Base-by-base conservation (phyloP, 176 grass and related monocot genomes). In the Pontederia crassipes region DNA sequence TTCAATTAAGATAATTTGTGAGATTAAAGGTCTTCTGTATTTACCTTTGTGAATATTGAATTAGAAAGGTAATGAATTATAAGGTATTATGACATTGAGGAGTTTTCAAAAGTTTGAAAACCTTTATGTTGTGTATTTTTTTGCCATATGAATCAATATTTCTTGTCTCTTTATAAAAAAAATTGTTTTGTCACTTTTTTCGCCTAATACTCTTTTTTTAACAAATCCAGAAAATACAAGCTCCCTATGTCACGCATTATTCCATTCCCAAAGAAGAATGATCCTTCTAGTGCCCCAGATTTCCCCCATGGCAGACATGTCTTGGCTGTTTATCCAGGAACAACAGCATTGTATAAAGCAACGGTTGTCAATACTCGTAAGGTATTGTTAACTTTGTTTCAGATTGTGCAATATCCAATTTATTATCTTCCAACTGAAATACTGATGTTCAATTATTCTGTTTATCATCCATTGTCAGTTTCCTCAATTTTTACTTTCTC, bases 311-410 rank as follows among this genome's bases (percentile, higher is more conserved):
- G 84, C 46, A 75, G 73, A 75, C 92, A 91, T 72, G 92, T 97
- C 49, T 67, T 97, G 69, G 92, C 92, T 27, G 87, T 97, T 66
- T 97, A 97, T 82, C 92, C 92, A 67, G 71, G 87, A 65, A 97
- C 92, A n/a, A 90, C 87, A 69, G 92, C 92, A 64, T 76, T 97
- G 67, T 97, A 97, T 61, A 85, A 89, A 66, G 92, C 92, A 70
- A 97, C 92, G 4, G 92, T 97, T 65, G 84, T 83, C 17, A 79
- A 78, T 80, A 69, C 86, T 66, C 81, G 81, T 14, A 97, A 97
- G 92, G 92, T 97, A 88, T 80, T 70, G 0, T 18, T 45, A 50
- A 32, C 32, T 53, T 56, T 54, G 46, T 54, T 62, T 11, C 52
- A 58, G 20, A 56, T 46, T 45, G 27, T 62, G 15, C 49, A 26